Evolutionary conservation across 2,329 filamentous ascomycete genomes (phyloP), one percentile per base, ranked within the genome.

Genomic region (Penicillium griseofulvum): DNA sequence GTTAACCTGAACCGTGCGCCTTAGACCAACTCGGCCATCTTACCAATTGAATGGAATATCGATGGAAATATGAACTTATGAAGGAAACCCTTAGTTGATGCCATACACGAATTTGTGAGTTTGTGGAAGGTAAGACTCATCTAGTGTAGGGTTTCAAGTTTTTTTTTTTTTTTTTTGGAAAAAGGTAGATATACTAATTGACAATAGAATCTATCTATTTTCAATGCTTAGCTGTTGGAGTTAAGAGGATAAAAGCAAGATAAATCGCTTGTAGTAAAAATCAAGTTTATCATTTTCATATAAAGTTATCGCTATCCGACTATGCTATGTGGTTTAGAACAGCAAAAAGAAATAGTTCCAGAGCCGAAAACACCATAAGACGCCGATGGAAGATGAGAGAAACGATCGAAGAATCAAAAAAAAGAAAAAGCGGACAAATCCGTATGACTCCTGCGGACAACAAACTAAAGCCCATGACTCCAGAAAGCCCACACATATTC

Each of bases 1-100:
- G 63, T 65, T 42, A 51, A 65, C 67, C 67, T 69, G 66, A 69
- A 69, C 67, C 67, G 65, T 61, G 64, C 68, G 68, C 68, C 68
- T 68, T 70, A 57, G 68, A 70, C 68, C 68, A 68, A 66, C 68
- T 70, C 68, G 68, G 68, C 68, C 68, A 70, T 70, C 68, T 70
- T 70, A 65, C 68, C 68, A 42, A 50, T 43, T 38, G 26, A 19
- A 43, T 54, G 38, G 3, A 26, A 8, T 4, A 2, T 22, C 0
- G 0, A 0, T 6, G 26, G 3, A 1, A 3, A 0, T 22, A 11
- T 45, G 28, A 0, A 22, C 16, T 6, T 22, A 44, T 44, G 5
- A 44, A 17, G 6, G 8, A 8, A 10, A 22, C 22, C n/a, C n/a
- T n/a, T n/a, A 22, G 22, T 22, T 22, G 3, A 22, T 22, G 22